phyloP scores from a whole-genome alignment of 768 basidiomycete genomes.

The Boletus fagicola region DNA sequence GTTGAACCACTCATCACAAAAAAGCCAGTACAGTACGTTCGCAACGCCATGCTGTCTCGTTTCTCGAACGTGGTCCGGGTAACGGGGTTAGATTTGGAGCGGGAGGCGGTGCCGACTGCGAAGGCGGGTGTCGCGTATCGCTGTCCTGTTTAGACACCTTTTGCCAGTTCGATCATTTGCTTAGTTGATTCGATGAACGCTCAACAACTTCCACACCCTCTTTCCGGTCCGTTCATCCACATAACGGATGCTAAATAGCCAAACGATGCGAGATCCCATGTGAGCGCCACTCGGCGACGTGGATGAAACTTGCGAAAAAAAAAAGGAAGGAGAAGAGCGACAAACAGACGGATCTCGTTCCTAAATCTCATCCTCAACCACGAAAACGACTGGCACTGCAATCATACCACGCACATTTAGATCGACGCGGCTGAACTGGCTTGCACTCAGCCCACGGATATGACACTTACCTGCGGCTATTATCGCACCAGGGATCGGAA shows the following conservation, averaged over 20 bases:
- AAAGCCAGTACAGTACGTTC: background rate
- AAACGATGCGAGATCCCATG: background rate
- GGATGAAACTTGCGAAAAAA: background rate
- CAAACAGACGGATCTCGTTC: slow-evolving; percentile 11
- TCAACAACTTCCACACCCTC: background rate
- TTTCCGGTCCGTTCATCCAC: background rate
- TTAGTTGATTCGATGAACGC: slow-evolving; percentile 5
- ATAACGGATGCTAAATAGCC: background rate
- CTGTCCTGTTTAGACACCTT: slow-evolving; percentile 8
- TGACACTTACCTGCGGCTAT: background rate
- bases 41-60: background rate
- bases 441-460: background rate
- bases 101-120: background rate
- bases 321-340: background rate
- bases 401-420: background rate
- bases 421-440: slow-evolving; percentile 10
- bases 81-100: background rate
- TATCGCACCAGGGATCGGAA: slow-evolving; percentile 6
- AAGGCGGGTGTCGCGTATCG: background rate
- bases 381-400: slow-evolving; percentile 1
- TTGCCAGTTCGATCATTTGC: slow-evolving; percentile 7
- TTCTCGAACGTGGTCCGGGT: background rate
- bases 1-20: background rate
- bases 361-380: slow-evolving; percentile 13
- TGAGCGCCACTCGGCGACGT: slow-evolving; percentile 1